phyloP scores from a whole-genome alignment of 257 asterid species.

The Solanum paucissectum region DNA sequence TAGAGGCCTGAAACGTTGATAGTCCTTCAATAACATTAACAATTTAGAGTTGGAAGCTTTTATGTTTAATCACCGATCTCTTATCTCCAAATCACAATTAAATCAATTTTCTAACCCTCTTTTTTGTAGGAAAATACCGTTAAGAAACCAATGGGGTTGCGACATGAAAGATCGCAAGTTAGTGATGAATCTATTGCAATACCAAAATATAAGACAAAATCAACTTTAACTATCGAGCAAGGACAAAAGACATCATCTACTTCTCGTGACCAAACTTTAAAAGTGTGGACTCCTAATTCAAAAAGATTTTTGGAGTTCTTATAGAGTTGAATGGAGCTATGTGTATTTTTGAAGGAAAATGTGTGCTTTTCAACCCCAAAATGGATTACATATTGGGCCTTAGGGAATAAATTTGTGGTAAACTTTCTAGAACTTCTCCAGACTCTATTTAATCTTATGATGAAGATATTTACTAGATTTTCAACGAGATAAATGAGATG shows the following conservation, averaged over 20 bases:
- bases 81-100: not conserved
- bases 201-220: too few species aligned
- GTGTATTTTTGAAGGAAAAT: not conserved
- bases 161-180: not conserved
- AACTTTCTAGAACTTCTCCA: not conserved
- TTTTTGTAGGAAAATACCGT: too few species aligned
- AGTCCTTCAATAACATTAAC: not conserved
- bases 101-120: not conserved
- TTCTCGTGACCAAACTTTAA: not conserved
- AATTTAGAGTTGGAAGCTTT: too few species aligned
- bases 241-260: too few species aligned
- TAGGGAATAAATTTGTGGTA: not conserved
- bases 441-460: not conserved
- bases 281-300: not conserved
- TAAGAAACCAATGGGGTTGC: too few species aligned
- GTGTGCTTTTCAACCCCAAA: too few species aligned
- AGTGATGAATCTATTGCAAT: not conserved
- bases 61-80: too few species aligned
- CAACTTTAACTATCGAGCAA: not conserved
- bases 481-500: not conserved
- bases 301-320: too few species aligned
- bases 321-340: too few species aligned
- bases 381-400: not conserved
- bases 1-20: not conserved
- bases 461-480: not conserved